phyloP scores from a whole-genome alignment of 345 rosid genomes.

The Sonneratia alba region DNA sequence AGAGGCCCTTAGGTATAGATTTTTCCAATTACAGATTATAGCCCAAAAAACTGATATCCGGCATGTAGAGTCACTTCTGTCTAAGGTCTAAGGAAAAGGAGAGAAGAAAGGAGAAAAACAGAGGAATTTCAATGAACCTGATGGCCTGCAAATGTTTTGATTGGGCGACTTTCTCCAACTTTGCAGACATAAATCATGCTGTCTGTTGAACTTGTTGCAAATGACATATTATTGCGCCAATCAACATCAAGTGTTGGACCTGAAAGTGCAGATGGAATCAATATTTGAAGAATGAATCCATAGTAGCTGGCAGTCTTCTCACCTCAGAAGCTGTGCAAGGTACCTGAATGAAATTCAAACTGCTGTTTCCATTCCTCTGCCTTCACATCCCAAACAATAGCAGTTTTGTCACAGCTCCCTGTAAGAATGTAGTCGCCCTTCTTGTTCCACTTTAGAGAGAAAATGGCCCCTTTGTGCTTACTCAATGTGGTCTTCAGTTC shows the following conservation, averaged over 20 bases:
- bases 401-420: conserved; percentile 94
- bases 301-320: background rate
- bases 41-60: too few relatives aligned
- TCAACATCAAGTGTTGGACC: conserved; percentile 99
- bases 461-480: conserved; percentile 94
- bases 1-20: too few relatives aligned
- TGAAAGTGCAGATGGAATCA: conserved; percentile 17
- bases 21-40: too few relatives aligned
- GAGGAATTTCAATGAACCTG: conserved; percentile 40
- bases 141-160: conserved; percentile 83
- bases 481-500: conserved; percentile 74
- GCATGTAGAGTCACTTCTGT: background rate
- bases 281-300: conserved; percentile 5
- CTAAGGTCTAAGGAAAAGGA: background rate
- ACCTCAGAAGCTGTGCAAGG: background rate
- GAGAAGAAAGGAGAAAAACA: background rate
- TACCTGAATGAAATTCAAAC: conserved; percentile 88
- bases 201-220: conserved; percentile 96
- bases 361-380: conserved; percentile 92
- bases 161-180: conserved; percentile 75
- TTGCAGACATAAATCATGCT: conserved; percentile 88
- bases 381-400: conserved; percentile 98
- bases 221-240: conserved; percentile 93
- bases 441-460: conserved; percentile 99
- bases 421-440: conserved; percentile 98